These are phyloP conservation scores for Metroxylon sagu DNA, from an alignment of 176 grass and related monocot species.

Conservation along the genomic window DNA sequence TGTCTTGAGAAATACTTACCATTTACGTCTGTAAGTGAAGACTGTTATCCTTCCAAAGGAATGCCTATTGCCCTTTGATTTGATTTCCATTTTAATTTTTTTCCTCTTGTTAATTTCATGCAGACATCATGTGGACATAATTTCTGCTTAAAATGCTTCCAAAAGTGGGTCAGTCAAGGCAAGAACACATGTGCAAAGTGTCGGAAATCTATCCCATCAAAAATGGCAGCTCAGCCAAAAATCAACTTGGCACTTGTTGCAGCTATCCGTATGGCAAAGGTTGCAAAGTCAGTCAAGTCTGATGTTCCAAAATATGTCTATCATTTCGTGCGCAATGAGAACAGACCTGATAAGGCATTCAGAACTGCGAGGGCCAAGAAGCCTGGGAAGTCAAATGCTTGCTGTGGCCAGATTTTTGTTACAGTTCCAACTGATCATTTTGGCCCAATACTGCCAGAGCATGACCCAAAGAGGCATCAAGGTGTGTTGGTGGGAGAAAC, in stretches of 20 bases:
- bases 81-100: no score
- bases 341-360: slow-evolving; percentile 80
- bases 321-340: slow-evolving; percentile 72
- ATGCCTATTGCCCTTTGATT: no score
- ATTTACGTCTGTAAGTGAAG: no score
- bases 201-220: slow-evolving; percentile 43
- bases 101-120: background rate
- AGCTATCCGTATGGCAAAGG: slow-evolving; percentile 66
- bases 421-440: slow-evolving; percentile 78
- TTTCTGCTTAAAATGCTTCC: slow-evolving; percentile 92
- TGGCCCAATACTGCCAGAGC: slow-evolving; percentile 72
- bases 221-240: slow-evolving; percentile 68
- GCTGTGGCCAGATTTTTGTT: slow-evolving; percentile 93
- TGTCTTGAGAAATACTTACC: no score
- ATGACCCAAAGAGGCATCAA: slow-evolving; percentile 57
- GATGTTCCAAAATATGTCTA: slow-evolving; percentile 14
- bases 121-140: slow-evolving; percentile 91
- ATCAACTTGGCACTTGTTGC: slow-evolving; percentile 65
- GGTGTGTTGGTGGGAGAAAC: slow-evolving; percentile 66
- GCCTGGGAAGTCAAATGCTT: slow-evolving; percentile 77
- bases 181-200: slow-evolving; percentile 67
- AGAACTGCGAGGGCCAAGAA: slow-evolving; percentile 81
- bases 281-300: slow-evolving; percentile 38
- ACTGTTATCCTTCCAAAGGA: no score
- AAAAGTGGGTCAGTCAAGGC: slow-evolving; percentile 55